phyloP scores from a whole-genome alignment of 108 stramenopile species.

The Skeletonema tropicum region DNA sequence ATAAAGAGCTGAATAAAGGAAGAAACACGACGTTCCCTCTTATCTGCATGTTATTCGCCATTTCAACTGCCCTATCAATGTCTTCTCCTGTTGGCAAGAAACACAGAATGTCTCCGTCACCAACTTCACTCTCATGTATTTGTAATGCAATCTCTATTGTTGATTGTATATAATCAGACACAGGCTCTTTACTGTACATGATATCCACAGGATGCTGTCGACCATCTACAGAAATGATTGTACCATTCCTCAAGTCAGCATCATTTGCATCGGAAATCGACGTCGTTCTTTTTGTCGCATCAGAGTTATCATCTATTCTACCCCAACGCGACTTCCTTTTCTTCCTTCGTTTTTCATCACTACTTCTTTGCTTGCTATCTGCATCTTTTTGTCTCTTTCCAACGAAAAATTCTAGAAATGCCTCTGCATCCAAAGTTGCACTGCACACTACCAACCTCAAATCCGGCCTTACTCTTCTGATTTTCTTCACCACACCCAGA shows the following conservation, averaged over 20 bases:
- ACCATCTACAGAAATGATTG: slow-evolving; percentile 87
- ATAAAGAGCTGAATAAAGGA: slow-evolving; percentile 90
- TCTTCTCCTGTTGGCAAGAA: slow-evolving; percentile 95
- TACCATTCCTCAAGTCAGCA: too few relatives aligned
- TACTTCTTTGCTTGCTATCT: slow-evolving; percentile 33
- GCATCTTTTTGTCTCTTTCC: slow-evolving; percentile 15
- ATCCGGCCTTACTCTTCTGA: slow-evolving; percentile 73
- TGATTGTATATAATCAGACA: slow-evolving; percentile 73
- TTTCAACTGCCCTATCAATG: slow-evolving; percentile 81
- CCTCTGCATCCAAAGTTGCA: slow-evolving; percentile 95
- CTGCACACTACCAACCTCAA: slow-evolving; percentile 94
- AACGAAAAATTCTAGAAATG: slow-evolving; percentile 92
- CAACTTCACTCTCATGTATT: slow-evolving; percentile 59
- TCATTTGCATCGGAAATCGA: too few relatives aligned
- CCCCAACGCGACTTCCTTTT: slow-evolving; percentile 52
- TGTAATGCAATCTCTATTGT: slow-evolving; percentile 83
- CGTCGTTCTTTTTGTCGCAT: slow-evolving; percentile 7
- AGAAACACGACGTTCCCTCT: slow-evolving; percentile 55
- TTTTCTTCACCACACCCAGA: slow-evolving; percentile 89
- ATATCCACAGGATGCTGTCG: slow-evolving; percentile 88
- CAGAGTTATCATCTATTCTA: slow-evolving; percentile 18
- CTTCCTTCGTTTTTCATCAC: slow-evolving; percentile 34
- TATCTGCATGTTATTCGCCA: slow-evolving; percentile 62
- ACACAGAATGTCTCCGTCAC: slow-evolving; percentile 89
- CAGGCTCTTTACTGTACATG: slow-evolving; percentile 79